Evolutionary conservation across 2,329 filamentous ascomycete species (phyloP).

Genomic region (Epichloe sibirici): DNA sequence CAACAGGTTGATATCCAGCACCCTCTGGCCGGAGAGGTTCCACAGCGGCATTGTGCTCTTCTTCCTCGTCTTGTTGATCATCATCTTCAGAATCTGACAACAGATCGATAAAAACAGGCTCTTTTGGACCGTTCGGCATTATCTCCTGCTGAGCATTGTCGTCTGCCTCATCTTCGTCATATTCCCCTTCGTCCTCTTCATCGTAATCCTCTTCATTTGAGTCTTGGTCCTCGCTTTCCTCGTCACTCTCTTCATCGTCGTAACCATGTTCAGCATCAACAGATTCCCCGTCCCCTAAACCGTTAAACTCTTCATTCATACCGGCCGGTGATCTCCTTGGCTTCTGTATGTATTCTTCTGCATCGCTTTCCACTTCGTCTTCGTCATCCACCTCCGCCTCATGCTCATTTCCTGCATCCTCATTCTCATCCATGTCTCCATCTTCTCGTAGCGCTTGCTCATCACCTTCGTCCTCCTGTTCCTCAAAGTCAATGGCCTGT

Average conservation of each 20-base stretch:
- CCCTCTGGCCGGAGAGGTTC: not conserved
- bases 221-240: constrained; percentile 7
- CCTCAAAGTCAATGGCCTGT: constrained; percentile 19
- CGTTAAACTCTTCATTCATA: not conserved
- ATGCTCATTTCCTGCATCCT: constrained; percentile 1
- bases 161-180: constrained; percentile 1
- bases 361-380: not conserved
- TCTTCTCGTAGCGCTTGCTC: constrained; percentile 4
- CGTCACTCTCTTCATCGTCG: constrained; percentile 9
- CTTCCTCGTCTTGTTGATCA: not conserved
- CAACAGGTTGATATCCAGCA: not conserved
- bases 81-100: constrained; percentile 27
- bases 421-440: constrained; percentile 8
- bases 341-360: not conserved
- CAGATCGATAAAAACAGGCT: constrained; percentile 33
- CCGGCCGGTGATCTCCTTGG: not conserved
- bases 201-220: constrained; percentile 8
- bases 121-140: constrained; percentile 12
- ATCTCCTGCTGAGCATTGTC: constrained; percentile 2
- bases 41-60: not conserved
- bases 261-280: constrained; percentile 14
- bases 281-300: constrained; percentile 13
- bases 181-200: constrained; percentile 2
- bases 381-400: constrained; percentile 1
- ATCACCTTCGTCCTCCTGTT: constrained; percentile 13